Evolutionary conservation across 176 grass and related monocot species (phyloP), one percentile per base, ranked within the genome.

Genomic region (Metroxylon sagu): DNA sequence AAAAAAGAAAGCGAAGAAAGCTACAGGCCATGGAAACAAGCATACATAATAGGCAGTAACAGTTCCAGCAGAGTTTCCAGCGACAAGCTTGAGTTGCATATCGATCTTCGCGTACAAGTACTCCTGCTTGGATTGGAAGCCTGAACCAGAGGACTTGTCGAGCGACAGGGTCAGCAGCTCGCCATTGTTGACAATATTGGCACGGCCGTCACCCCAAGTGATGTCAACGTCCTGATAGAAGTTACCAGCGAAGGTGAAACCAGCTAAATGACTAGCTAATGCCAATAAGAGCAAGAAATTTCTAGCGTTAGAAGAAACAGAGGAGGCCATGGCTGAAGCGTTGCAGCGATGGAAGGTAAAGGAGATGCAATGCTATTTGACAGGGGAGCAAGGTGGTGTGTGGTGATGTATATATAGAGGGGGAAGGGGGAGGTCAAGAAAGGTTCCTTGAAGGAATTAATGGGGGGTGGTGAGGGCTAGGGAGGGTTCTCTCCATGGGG

Each of bases 211-310:
- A 18, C 65, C 65, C 65, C 65, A 68, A 14, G 65, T 68, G 65
- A 68, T 55, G 27, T 68, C 65, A 7, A 68, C 52, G n/a, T 68
- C 52, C 52, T 16, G 52, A 27, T 68, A 48, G 65, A 68, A 68
- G 5, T 48, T 68, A 18, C 18, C 52, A 16, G 51, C 29, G 27
- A 12, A 35, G 17, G 18, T 6, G 6, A 25, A 21, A 26, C 6
- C 14, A 16, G 50, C 26, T 6, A 52, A 48, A 16, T 51, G 28
- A 21, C 28, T 28, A 1, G 50, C 25, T 7, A 29, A n/a, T 7
- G 26, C 49, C 16, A 67, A 15, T 0, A 35, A 30, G 7, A 67
- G 50, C n/a, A 31, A 29, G 26, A 54, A 18, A 52, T 59, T 16
- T 16, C 14, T 6, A 5, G 21, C 26, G 17, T 28, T 59, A 29